A percentile compares a stretch with the other conserved stretches of the same genome.
Evolutionary conservation across 306 rosid species (phyloP).

Genomic region (Sophora flavescens): DNA sequence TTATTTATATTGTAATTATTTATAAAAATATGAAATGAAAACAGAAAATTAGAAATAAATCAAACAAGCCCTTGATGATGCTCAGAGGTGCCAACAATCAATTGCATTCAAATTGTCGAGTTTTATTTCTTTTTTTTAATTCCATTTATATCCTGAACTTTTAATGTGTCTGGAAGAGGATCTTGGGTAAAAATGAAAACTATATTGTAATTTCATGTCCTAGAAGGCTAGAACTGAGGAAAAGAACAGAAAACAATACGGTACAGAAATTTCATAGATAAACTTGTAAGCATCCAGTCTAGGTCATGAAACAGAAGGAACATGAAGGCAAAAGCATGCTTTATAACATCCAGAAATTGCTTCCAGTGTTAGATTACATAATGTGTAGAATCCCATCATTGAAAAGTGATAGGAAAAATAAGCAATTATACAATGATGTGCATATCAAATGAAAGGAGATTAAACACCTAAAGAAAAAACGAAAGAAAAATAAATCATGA

Average conservation of each 20-base stretch:
- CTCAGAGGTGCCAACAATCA: not conserved
- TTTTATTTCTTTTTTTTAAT: no score
- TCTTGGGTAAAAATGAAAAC: not conserved
- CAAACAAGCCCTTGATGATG: no score
- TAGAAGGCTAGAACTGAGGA: not conserved
- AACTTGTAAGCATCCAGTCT: not conserved
- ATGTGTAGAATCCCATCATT: constrained; percentile 29
- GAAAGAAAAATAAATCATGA: constrained; percentile 20
- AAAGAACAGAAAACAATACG: not conserved
- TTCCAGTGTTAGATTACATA: constrained; percentile 19
- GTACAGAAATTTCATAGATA: constrained; percentile 7
- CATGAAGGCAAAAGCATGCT: constrained; percentile 17
- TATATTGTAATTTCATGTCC: not conserved
- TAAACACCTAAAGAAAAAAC: not conserved
- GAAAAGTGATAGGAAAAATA: constrained; percentile 31
- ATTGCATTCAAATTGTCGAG: not conserved
- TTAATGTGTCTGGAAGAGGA: not conserved
- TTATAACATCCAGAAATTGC: constrained; percentile 18
- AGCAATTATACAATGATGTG: constrained; percentile 7
- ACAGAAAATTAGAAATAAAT: no score
- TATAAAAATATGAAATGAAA: no score
- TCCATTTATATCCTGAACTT: no score
- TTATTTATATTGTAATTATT: no score
- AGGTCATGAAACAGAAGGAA: constrained; percentile 9
- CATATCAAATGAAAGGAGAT: constrained; percentile 20